phyloP scores from a whole-genome alignment of 2,329 filamentous ascomycete species.

The Fusarium albosuccineum region DNA sequence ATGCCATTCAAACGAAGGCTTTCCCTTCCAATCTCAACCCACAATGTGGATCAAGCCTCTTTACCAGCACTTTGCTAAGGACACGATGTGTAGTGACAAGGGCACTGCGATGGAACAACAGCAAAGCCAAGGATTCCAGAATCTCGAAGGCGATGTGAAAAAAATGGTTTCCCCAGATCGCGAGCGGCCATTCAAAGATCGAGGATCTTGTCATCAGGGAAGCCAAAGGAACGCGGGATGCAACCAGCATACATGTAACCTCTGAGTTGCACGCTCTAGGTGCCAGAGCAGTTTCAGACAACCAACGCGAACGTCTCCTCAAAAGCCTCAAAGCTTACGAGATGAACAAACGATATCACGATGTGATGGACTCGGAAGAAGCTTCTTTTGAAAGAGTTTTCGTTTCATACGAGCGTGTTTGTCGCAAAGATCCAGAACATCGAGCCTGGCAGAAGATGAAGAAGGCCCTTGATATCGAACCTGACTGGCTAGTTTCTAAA shows the following conservation, averaged over 20 bases:
- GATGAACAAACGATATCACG: conserved; percentile 13
- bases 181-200: background rate
- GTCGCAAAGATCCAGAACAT: no score
- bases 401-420: background rate
- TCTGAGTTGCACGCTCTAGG: no score
- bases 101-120: background rate
- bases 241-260: no score
- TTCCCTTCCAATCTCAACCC: no score
- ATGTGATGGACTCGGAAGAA: background rate
- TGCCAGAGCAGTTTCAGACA: background rate
- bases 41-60: no score
- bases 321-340: conserved; percentile 11
- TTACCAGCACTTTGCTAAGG: no score
- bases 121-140: background rate
- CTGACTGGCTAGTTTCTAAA: no score
- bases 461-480: no score
- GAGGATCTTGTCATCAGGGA: background rate
- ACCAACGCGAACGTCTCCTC: background rate
- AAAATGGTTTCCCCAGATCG: background rate
- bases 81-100: no score
- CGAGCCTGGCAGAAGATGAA: no score
- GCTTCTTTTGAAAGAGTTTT: conserved; percentile 1
- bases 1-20: no score
- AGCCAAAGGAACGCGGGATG: background rate
- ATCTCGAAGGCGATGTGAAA: background rate